Evolutionary conservation across 2,329 filamentous ascomycete genomes (phyloP).

Genomic region (Xylaria digitata): DNA sequence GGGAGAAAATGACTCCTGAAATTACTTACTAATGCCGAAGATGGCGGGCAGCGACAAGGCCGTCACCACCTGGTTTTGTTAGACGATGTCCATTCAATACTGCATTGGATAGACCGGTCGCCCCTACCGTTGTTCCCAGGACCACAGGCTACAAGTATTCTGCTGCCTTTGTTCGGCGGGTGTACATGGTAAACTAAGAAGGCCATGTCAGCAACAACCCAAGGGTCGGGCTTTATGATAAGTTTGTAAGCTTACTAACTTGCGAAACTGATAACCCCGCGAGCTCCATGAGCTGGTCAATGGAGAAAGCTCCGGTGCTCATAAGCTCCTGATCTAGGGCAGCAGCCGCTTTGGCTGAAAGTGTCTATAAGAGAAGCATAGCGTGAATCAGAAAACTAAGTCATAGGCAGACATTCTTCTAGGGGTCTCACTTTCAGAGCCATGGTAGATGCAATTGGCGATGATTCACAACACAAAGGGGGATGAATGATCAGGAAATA

Average conservation of each 20-base stretch:
- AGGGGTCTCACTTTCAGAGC: conserved; percentile 43
- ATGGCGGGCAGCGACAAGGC: conserved; percentile 92
- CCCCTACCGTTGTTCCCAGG: conserved; percentile 76
- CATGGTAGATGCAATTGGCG: conserved; percentile 35
- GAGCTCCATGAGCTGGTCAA: conserved; percentile 97
- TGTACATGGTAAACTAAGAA: conserved; percentile 82
- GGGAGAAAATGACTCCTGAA: not conserved
- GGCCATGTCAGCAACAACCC: conserved; percentile 9
- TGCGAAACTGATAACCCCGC: conserved; percentile 94
- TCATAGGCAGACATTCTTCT: not conserved
- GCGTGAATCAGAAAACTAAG: conserved; percentile 39
- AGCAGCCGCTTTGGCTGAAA: conserved; percentile 87
- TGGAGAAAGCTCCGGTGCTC: conserved; percentile 85
- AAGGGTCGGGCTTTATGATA: not conserved
- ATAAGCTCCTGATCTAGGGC: conserved; percentile 95
- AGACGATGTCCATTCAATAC: not conserved
- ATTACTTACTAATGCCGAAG: conserved; percentile 75
- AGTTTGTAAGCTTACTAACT: conserved; percentile 66
- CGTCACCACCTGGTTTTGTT: conserved; percentile 78
- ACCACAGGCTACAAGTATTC: conserved; percentile 89
- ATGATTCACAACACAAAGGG: conserved; percentile 26
- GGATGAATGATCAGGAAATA: not conserved
- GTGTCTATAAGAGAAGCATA: conserved; percentile 67
- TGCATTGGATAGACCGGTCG: not conserved
- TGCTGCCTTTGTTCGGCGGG: conserved; percentile 75